Conservation (phyloP, 2,329 filamentous ascomycete genomes). For the Pezicula carpinea region DNA sequence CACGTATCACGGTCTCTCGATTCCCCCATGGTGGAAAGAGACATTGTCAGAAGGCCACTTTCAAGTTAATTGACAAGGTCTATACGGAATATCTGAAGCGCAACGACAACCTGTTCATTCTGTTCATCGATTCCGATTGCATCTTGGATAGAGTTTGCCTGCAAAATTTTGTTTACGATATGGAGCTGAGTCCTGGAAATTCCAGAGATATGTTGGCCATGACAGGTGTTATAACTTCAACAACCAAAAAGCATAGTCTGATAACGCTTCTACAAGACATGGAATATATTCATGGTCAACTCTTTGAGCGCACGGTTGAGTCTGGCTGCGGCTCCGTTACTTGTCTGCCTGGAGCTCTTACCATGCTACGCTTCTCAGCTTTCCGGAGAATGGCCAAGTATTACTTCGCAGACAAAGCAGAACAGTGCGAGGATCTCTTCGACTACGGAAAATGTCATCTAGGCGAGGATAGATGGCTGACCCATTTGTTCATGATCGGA, state of each 20-base stretch:
- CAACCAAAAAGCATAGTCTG: constrained; percentile 79
- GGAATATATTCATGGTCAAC: constrained; percentile 95
- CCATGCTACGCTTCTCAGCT: constrained; percentile 91
- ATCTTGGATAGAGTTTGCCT: constrained; percentile 87
- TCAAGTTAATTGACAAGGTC: constrained; percentile 87
- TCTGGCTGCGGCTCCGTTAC: constrained; percentile 92
- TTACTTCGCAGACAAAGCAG: constrained; percentile 95
- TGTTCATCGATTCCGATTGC: constrained; percentile 97
- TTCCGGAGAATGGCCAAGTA: constrained; percentile 97
- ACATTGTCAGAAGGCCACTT: constrained; percentile 89
- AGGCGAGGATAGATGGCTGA: constrained; percentile 94
- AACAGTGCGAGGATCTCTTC: constrained; percentile 92
- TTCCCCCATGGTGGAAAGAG: constrained; percentile 93
- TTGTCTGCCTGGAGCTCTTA: constrained; percentile 90
- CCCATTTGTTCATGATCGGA: constrained; percentile 97
- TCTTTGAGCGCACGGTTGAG: constrained; percentile 93
- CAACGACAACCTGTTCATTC: constrained; percentile 88
- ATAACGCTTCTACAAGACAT: constrained; percentile 95
- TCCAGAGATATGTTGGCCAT: constrained; percentile 91
- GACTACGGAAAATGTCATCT: constrained; percentile 95
- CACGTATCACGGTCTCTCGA: constrained; percentile 83
- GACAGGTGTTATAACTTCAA: constrained; percentile 96
- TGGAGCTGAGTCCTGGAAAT: constrained; percentile 94
- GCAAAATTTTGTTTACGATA: constrained; percentile 97
- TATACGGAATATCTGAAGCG: constrained; percentile 81